Evolutionary conservation across 805 yeast species (phyloP), one percentile per base, ranked within the genome.

Genomic region (Zygosaccharomyces siamensis): DNA sequence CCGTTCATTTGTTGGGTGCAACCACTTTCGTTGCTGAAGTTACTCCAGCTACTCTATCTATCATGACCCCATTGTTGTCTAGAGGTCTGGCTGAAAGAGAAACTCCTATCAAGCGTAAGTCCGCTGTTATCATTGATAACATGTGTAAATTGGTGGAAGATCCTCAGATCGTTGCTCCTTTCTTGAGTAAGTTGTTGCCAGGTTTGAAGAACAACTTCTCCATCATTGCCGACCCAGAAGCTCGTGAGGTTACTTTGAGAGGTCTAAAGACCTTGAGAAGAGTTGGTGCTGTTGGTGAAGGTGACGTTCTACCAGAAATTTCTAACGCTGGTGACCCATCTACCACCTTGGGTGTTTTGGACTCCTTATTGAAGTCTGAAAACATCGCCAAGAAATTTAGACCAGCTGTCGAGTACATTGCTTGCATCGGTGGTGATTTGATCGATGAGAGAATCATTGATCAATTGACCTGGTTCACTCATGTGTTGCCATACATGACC

Each of bases 31-130:
- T 93, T 66, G 89, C 97, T 67, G 99, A 93, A 81, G 99, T 93
- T 68, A 95, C 99, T 74, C 90, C 95, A 78, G 98, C 98, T 67
- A 95, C 99, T 67, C 82, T 93, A 70, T 90, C 99, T 73, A 92
- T 93, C 79, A 93, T 93, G 99, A 97, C 89, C 62, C 99, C 99
- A 72, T 82, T 93, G 72, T 83, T 93, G 73, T 83, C 96, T 64
- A 92, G 99, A 86, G 99, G 99, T 92, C 83, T 93, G 72, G 95
- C 95, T 70, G 99, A 93, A 82, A 93, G 99, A 83, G 99, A 93
- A 70, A 93, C 99, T 63, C 80, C 97, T 66, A 93, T 93, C 82
- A 93, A 93, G 87, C 90, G 99, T 83, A 93, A 93, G 82, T 86
- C 98, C 70, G 99, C 99, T 64, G 99, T 93, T 72, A 93, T 93